Evolutionary conservation across 2,329 filamentous ascomycete genomes (phyloP), one percentile per base, ranked within the genome.

Genomic region (Colletotrichum agaves): DNA sequence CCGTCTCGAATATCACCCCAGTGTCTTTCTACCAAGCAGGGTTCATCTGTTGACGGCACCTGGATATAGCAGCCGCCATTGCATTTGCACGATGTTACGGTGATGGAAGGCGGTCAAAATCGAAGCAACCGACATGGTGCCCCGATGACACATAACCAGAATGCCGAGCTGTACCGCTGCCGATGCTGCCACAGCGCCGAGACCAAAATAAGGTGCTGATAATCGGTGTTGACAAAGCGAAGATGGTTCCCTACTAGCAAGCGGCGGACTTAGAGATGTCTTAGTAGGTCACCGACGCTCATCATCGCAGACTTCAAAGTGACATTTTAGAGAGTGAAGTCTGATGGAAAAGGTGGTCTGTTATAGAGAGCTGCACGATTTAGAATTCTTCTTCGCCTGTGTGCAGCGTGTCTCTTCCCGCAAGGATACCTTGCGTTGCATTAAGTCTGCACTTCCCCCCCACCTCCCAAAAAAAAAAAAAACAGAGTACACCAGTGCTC

Each of bases 71-170:
- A 21, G 21, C 21, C 17, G 31, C 19, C 44, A 31, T 15, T 19
- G 46, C 56, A 44, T 27, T 37, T 37, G 35, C 46, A 39, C 62
- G 39, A 65, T 61, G 47, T 52, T 11, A 53, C 39, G 15, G n/a
- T 47, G 27, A 21, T 13, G 33, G 49, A 21, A 31, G 31, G 53
- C 7, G 7, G 5, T 31, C 47, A 43, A 21, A 11, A 55, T 31
- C 21, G 31, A 49, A 21, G 15, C 47, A 31, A 31, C 27, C 13
- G 27, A 31, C 10, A 31, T 31, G 37, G 11, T 43, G 52, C 19
- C 37, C n/a, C 55, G 15, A 44, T 53, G 59, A 35, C 27, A 27
- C 27, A 27, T 27, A 35, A 53, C 59, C 21, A 21, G 59, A 43
- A 35, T 33, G 58, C 31, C 35, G 10, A 49, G 17, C 17, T 53